Conservation (phyloP, 495 filamentous ascomycete genomes). For the Hypoxylon lienhwacheense region DNA sequence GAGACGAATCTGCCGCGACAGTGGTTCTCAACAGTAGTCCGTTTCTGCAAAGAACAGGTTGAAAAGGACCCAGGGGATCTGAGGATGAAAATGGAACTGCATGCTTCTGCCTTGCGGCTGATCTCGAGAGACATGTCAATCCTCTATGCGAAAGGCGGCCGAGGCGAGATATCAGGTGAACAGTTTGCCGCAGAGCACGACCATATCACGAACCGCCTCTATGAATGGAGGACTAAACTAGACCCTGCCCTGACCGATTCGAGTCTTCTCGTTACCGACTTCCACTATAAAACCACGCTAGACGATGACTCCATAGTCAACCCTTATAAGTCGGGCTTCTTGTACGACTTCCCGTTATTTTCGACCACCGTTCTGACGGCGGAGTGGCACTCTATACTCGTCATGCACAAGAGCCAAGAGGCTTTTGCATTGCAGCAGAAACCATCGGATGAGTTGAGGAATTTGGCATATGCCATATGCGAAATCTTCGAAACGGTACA, state of each 20-base stretch:
- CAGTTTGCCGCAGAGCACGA: constrained; percentile 67
- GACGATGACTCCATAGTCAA: constrained; percentile 68
- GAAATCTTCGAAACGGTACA: constrained; percentile 78
- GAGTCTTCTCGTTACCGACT: constrained; percentile 60
- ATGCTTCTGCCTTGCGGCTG: constrained; percentile 66
- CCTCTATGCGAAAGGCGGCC: constrained; percentile 71
- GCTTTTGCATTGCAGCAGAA: constrained; percentile 43
- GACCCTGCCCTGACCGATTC: constrained; percentile 61
- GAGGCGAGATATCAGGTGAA: constrained; percentile 61
- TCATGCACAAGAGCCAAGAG: constrained; percentile 79
- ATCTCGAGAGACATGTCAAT: constrained; percentile 80
- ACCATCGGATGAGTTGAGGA: constrained; percentile 52
- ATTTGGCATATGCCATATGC: constrained; percentile 68
- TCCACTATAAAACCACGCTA: constrained; percentile 53
- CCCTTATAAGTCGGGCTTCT: constrained; percentile 65
- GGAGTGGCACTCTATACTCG: constrained; percentile 74
- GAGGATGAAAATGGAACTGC: constrained; percentile 64
- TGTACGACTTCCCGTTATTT: constrained; percentile 72
- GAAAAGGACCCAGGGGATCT: constrained; percentile 64
- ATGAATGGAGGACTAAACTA: constrained; percentile 59
- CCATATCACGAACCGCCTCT: constrained; percentile 55
- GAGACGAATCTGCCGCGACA: constrained; percentile 72
- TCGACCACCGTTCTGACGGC: constrained; percentile 69
- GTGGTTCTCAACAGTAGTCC: constrained; percentile 72
- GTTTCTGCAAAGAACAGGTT: constrained; percentile 62